phyloP scores from a whole-genome alignment of 2,329 filamentous ascomycete genomes.

The Corynespora cassiicola region DNA sequence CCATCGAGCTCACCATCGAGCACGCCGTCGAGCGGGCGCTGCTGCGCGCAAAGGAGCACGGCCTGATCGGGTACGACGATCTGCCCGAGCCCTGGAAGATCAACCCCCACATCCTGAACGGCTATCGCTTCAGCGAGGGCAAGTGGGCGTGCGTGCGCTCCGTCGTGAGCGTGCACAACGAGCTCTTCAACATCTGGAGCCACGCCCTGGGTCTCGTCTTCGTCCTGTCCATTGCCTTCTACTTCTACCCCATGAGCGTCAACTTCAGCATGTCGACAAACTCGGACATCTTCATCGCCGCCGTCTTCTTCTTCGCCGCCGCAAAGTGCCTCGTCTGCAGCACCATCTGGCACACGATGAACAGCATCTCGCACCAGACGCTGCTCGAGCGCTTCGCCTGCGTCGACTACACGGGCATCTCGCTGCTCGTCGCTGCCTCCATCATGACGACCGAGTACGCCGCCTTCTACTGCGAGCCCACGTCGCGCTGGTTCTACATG shows the following conservation, averaged over 20 bases:
- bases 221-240: constrained; percentile 87
- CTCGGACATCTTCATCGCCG: constrained; percentile 87
- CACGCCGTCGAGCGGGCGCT: constrained; percentile 85
- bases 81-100: constrained; percentile 91
- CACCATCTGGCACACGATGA: constrained; percentile 99
- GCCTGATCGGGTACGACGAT: constrained; percentile 87
- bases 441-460: constrained; percentile 99
- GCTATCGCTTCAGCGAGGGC: constrained; percentile 92
- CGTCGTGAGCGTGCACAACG: constrained; percentile 85
- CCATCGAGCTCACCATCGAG: constrained; percentile 67
- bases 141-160: constrained; percentile 89
- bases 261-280: constrained; percentile 89
- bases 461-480: constrained; percentile 95
- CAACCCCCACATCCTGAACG: constrained; percentile 89
- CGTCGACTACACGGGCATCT: constrained; percentile 98
- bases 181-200: constrained; percentile 97
- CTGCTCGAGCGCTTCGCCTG: constrained; percentile 95
- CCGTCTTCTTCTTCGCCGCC: constrained; percentile 94
- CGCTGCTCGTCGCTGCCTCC: constrained; percentile 88
- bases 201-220: constrained; percentile 89
- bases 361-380: constrained; percentile 87
- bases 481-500: constrained; percentile 88
- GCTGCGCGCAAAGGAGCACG: constrained; percentile 74
- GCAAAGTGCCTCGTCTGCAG: constrained; percentile 95
- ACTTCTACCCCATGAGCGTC: constrained; percentile 88